phyloP scores from a whole-genome alignment of 2,329 filamentous ascomycete genomes.

The Xylariaceae sp. region DNA sequence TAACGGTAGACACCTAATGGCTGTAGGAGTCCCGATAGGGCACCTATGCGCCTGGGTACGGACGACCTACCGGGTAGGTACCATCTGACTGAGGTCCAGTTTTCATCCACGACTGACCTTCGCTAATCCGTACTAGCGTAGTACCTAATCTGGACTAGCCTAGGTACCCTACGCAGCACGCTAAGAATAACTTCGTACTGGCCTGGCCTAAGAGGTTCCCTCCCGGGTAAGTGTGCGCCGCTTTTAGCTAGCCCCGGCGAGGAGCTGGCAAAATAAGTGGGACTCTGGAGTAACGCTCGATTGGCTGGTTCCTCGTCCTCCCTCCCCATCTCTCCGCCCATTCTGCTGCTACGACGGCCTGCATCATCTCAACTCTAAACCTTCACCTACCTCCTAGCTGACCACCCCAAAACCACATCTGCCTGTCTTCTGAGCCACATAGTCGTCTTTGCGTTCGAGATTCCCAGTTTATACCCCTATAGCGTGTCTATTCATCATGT shows the following conservation, averaged over 20 bases:
- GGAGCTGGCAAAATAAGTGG: not conserved
- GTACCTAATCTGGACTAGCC: too few species aligned
- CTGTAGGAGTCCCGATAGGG: too few species aligned
- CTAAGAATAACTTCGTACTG: not conserved
- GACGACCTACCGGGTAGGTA: too few species aligned
- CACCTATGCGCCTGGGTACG: too few species aligned
- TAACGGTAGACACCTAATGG: too few species aligned
- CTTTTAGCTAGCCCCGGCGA: not conserved
- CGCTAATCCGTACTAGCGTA: too few species aligned
- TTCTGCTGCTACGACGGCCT: not conserved
- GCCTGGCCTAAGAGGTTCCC: not conserved
- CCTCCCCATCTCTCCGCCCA: not conserved
- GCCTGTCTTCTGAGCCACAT: not conserved
- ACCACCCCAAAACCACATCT: not conserved
- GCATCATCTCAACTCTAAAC: not conserved
- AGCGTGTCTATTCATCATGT: slow-evolving; percentile 26
- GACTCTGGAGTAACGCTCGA: not conserved
- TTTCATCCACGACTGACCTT: too few species aligned
- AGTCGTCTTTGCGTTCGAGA: not conserved
- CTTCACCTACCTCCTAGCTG: not conserved
- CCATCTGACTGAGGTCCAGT: too few species aligned
- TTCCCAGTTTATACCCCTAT: not conserved
- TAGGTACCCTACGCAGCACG: not conserved
- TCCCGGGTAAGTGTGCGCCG: not conserved
- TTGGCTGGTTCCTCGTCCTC: not conserved